A percentile compares a stretch with the other conserved stretches of the same genome.
Evolutionary conservation across 257 asterid genomes (phyloP).

Genomic region (Penstemon eatonii): DNA sequence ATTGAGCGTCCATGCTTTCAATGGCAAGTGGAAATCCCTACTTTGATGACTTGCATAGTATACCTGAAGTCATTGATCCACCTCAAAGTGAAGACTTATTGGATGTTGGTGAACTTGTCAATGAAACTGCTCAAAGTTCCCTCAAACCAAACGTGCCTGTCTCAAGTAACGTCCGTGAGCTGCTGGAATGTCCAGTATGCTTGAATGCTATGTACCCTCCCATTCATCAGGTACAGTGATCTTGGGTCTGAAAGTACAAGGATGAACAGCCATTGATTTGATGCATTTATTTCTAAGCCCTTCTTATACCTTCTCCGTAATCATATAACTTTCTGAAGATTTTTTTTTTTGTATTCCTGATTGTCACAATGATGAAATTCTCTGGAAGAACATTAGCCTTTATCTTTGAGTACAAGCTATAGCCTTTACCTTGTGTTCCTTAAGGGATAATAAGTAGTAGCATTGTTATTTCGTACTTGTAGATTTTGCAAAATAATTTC

Average conservation of each 20-base stretch:
- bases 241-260: background rate
- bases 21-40: constrained; percentile 47
- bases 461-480: too few relatives aligned
- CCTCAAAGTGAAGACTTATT: constrained; percentile 38
- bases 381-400: background rate
- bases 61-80: constrained; percentile 49
- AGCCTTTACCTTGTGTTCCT: background rate
- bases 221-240: constrained; percentile 41
- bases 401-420: background rate
- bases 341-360: constrained; percentile 1
- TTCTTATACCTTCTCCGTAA: background rate
- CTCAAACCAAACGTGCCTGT: constrained; percentile 44
- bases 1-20: constrained; percentile 14
- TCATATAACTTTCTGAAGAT: background rate
- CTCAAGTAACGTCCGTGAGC: constrained; percentile 47
- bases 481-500: too few relatives aligned
- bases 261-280: constrained; percentile 1
- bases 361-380: background rate
- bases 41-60: constrained; percentile 35
- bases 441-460: background rate
- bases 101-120: constrained; percentile 41
- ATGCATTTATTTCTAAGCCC: background rate
- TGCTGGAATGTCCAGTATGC: constrained; percentile 63
- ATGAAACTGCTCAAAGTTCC: constrained; percentile 36
- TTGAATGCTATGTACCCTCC: constrained; percentile 65